Evolutionary conservation across 1,284 basidiomycete genomes (phyloP).

Genomic region (Ceratobasidium sp.): DNA sequence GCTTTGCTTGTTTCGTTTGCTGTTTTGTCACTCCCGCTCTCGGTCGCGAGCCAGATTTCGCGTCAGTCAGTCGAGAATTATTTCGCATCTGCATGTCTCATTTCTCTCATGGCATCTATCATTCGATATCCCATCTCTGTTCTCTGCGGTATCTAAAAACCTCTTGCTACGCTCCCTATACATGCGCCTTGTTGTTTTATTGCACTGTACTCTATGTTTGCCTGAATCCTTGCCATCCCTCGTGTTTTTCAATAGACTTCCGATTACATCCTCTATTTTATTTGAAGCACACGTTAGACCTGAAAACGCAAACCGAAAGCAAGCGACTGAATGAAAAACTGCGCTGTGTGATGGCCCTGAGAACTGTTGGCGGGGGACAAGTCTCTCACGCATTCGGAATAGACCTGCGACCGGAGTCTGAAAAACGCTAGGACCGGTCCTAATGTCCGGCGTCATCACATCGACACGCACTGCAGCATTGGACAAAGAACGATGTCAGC

Average conservation of each 20-base stretch:
- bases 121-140: conserved; percentile 29
- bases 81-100: conserved; percentile 41
- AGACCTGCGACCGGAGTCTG: conserved; percentile 13
- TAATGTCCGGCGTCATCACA: conserved; percentile 1
- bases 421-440: conserved; percentile 18
- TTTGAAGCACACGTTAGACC: neutral
- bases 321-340: neutral
- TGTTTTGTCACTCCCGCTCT: conserved; percentile 16
- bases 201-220: conserved; percentile 33
- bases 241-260: conserved; percentile 39
- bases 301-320: conserved; percentile 4
- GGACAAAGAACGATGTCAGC: conserved; percentile 28
- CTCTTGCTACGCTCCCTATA: conserved; percentile 24
- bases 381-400: conserved; percentile 8
- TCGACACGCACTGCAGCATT: neutral
- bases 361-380: neutral
- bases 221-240: no score
- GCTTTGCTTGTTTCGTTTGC: neutral
- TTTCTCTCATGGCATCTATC: conserved; percentile 40
- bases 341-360: conserved; percentile 12
- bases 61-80: conserved; percentile 41
- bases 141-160: neutral
- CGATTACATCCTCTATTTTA: conserved; percentile 1
- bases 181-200: conserved; percentile 30
- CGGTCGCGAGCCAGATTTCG: conserved; percentile 30